These are phyloP conservation scores for Corylus heterophylla DNA, from an alignment of 306 rosid genomes.

Conservation along the genomic window DNA sequence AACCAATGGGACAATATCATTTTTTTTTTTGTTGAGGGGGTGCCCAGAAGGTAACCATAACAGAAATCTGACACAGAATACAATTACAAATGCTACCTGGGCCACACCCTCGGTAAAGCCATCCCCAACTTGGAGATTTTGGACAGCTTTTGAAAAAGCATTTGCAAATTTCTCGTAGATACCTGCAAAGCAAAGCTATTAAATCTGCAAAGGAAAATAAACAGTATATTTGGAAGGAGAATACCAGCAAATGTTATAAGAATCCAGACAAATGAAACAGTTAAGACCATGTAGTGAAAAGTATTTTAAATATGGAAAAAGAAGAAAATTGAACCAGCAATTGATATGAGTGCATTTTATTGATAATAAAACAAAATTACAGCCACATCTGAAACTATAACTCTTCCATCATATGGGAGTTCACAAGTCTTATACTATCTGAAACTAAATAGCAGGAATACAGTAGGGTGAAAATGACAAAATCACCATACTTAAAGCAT, in stretches of 20 bases:
- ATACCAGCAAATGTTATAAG: background rate
- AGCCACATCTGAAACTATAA: background rate
- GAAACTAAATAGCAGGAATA: background rate
- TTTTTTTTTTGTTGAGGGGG: too few species aligned
- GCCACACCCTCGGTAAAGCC: constrained; percentile 86
- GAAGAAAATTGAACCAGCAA: background rate
- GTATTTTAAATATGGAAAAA: background rate
- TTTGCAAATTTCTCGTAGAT: constrained; percentile 80
- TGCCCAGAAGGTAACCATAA: background rate
- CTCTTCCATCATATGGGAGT: background rate
- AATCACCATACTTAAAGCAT: too few species aligned
- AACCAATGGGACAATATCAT: background rate
- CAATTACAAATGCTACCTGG: constrained; percentile 55
- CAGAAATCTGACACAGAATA: constrained; percentile 19
- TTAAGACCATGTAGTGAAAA: background rate
- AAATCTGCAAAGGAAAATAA: constrained; percentile 3
- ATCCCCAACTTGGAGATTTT: constrained; percentile 85
- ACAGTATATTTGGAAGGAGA: background rate
- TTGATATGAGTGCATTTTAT: background rate
- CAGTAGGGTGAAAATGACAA: too few species aligned
- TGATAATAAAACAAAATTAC: background rate
- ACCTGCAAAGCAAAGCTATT: constrained; percentile 45
- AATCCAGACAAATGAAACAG: background rate
- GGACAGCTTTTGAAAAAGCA: constrained; percentile 72
- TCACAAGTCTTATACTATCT: background rate